These are phyloP conservation scores for Dryas drummondii DNA, from an alignment of 306 rosid genomes.

Conservation along the genomic window DNA sequence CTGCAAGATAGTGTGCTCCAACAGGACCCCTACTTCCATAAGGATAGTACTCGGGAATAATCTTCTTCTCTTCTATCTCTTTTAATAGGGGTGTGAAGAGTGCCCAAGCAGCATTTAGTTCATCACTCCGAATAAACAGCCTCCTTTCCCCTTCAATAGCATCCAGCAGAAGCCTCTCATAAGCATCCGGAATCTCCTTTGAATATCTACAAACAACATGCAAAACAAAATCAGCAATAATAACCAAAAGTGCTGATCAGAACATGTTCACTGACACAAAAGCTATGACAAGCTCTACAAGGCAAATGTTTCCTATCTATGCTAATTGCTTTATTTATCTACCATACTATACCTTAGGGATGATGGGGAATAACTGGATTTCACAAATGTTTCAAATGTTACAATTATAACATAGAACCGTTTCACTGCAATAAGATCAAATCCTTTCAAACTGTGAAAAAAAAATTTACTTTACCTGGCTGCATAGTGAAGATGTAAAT, in stretches of 20 bases:
- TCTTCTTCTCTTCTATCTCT: constrained; percentile 72
- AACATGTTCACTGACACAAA: background rate
- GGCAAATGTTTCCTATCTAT: no score
- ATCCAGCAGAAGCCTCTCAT: constrained; percentile 86
- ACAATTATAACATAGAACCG: background rate
- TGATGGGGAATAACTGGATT: no score
- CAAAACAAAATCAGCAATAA: background rate
- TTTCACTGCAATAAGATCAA: background rate
- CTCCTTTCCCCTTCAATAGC: constrained; percentile 93
- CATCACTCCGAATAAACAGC: constrained; percentile 87
- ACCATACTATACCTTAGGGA: no score
- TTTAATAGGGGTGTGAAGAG: constrained; percentile 76
- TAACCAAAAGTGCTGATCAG: background rate
- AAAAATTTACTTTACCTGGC: constrained; percentile 52
- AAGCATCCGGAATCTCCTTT: constrained; percentile 92
- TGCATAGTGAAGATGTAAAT: constrained; percentile 83
- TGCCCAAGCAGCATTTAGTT: constrained; percentile 83
- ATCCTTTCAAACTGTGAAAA: background rate
- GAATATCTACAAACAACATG: constrained; percentile 53
- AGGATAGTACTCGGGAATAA: constrained; percentile 83
- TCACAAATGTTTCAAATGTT: no score
- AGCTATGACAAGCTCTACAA: background rate
- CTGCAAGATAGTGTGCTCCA: constrained; percentile 90
- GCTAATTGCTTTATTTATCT: no score
- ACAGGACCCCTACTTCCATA: constrained; percentile 90